Conservation (phyloP, 345 rosid genomes). For the Psidium guajava region DNA sequence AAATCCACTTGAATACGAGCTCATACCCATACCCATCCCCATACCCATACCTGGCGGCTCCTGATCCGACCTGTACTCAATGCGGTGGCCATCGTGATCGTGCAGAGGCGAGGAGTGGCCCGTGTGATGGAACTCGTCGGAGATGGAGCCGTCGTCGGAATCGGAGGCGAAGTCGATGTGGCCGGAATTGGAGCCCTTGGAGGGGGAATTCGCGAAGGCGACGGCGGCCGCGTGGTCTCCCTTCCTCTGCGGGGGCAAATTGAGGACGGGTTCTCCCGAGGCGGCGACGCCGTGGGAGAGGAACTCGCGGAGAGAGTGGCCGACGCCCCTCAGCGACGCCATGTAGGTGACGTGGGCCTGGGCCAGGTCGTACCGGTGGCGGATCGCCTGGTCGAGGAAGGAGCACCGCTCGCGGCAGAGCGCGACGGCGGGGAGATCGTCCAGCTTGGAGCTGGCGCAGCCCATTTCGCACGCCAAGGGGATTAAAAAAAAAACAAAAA, state of each 20-base stretch:
- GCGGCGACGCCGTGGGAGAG: constrained; percentile 11
- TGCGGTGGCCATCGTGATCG: constrained; percentile 4
- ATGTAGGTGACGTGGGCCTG: constrained; percentile 63
- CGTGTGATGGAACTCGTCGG: not conserved
- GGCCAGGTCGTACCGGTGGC: constrained; percentile 64
- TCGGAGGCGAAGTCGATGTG: constrained; percentile 52
- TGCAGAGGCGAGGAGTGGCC: constrained; percentile 39
- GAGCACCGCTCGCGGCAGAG: constrained; percentile 75
- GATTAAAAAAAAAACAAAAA: no score
- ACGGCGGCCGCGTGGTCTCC: constrained; percentile 4
- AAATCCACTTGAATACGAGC: constrained; percentile 20
- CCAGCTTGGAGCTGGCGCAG: constrained; percentile 74
- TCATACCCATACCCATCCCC: no score
- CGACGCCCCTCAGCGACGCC: constrained; percentile 37
- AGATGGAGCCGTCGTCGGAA: constrained; percentile 33
- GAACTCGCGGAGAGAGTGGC: constrained; percentile 41
- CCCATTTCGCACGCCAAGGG: constrained; percentile 37
- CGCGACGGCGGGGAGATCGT: constrained; percentile 91
- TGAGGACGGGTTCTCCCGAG: constrained; percentile 20
- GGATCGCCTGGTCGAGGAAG: constrained; percentile 61
- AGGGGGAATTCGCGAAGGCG: constrained; percentile 10
- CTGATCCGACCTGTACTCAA: constrained; percentile 4
- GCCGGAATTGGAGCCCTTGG: constrained; percentile 34
- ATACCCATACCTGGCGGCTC: not conserved
- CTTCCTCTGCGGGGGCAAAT: constrained; percentile 35